Base-by-base conservation (phyloP, 805 yeast genomes). In the Candida lessepsii region DNA sequence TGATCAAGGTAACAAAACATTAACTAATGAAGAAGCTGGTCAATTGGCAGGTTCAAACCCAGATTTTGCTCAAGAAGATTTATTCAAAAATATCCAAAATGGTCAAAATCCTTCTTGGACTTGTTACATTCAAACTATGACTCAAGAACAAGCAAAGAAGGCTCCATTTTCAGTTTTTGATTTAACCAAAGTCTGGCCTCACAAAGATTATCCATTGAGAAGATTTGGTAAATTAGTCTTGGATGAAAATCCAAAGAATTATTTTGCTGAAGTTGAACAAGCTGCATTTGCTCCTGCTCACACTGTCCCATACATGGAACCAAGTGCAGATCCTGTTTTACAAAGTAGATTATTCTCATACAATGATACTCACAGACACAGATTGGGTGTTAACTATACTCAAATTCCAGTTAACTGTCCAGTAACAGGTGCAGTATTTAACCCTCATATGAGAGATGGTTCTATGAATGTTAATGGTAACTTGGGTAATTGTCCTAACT, bases 151-250 rank as follows among this genome's bases (percentile, higher is more conserved):
- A 64, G 88, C 95, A 44, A 75, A 83, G 62, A 64, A 78, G 47
- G 76, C 77, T 35, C 83, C 83, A 57, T 87, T 84, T 66, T 83
- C 91, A 5, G 90, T 89, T 33, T 87, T 86, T 58, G 96, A 88
- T 66, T 73, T 88, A 62, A 88, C 96, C 49, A 89, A 89, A 71
- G 84, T 86, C 41, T 88, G 96, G 96, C 88, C 96, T 24, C 95
- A 88, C 59, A 70, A 67, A 52, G 82, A 87, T 42, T 88, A 80
- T 74, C 96, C 96, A 56, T 66, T 88, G 68, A 79, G 96, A 63
- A 80, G 81, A 61, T 82, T 88, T 59, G 96, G 96, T 61, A 81
- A 80, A 61, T 69, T 87, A 49, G 80, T 78, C 2, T 65, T 87
- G 62, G 83, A 87, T 63, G 86, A 85, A 65, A 87, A 87, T 67